Evolutionary conservation across 257 asterid species (phyloP), one percentile per base, ranked within the genome.

Genomic region (Ocimum tenuiflorum): DNA sequence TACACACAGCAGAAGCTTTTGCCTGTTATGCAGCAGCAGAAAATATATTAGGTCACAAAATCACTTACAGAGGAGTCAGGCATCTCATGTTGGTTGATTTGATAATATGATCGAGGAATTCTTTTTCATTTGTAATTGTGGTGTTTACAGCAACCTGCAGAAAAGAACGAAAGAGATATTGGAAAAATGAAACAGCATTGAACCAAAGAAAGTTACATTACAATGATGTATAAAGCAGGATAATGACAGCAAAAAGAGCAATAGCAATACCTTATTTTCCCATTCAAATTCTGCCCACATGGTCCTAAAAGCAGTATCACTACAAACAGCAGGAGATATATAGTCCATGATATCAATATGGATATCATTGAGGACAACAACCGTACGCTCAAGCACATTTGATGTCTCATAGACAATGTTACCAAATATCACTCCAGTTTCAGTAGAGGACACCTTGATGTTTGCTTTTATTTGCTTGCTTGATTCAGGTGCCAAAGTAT

Each of bases 261-360:
- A 73, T 60, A 29, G 55, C 29, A 39, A 18, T 86, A 91, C 97
- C 97, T 91, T 91, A 78, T 91, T 91, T 75, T 91, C 97, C 97
- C 97, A 91, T 77, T 91, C 97, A 80, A 91, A 91, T 77, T 91
- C 97, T 70, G 96, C 95, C 97, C 97, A 91, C 97, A 88, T 91
- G 67, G 96, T 78, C 72, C 96, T 85, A 79, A 91, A 91, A 35
- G 95, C 95, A 80, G 95, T 80, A 79, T 88, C 97, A 39, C 89
- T 86, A 63, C 97, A 91, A 48, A 75, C 87, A 45, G 97, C 97
- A 20, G 97, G 97, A 67, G 97, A 91, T 78, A 91, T 91, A 66
- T 91, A 91, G 78, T 91, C 97, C 97, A 91, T 91, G 76, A 91
- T 91, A 81, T 91, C 97, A 67, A 91, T 88, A 77, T 91, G 97